Base-by-base conservation (phyloP, 306 rosid genomes). In the Albizia julibrissin region DNA sequence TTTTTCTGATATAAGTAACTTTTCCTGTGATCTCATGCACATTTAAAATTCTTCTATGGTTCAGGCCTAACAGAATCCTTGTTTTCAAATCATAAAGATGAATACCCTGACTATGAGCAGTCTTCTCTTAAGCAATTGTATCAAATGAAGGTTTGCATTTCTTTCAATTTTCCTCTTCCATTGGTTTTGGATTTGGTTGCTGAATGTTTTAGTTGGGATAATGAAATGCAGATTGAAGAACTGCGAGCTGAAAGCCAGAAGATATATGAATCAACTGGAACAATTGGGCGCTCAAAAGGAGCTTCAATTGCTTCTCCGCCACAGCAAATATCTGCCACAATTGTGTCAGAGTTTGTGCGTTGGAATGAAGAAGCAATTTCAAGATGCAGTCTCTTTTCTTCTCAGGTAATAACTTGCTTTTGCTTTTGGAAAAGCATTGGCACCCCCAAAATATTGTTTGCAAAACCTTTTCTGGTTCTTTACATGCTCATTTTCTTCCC, bases 41-140 rank as follows among this genome's bases (percentile, higher is more conserved):
- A 59, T 50, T 37, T 69, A 76, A 68, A 67, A 47, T 70, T 75
- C 74, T 73, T 43, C 69, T 34, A 58, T 86, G 81, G 67, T 90
- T 81, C 93, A 95, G 99, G 99, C 85, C 92, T 93, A 80, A 92
- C 97, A 6, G 99, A 95, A 76, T 95, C 97, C 80, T 82, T 95
- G 88, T 95, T 95, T 86, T 89, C 96, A 81, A 85, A 79, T 88
- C 90, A 93, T 92, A 95, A 92, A 89, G 99, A 95, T 85, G 99
- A 94, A 85, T 95, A 93, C 90, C 94, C 88, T 74, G 93, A 91
- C 80, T 89, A 88, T 66, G 95, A 91, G 87, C 90, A 70, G 81
- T 91, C 90, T 62, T 91, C 93, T 75, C 95, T 89, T 61, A 82
- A 72, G 76, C 91, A 89, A 75, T 86, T 91, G 58, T 86, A 89